Conservation (phyloP, 2,329 filamentous ascomycete species). For the Diplocarpon rosae region DNA sequence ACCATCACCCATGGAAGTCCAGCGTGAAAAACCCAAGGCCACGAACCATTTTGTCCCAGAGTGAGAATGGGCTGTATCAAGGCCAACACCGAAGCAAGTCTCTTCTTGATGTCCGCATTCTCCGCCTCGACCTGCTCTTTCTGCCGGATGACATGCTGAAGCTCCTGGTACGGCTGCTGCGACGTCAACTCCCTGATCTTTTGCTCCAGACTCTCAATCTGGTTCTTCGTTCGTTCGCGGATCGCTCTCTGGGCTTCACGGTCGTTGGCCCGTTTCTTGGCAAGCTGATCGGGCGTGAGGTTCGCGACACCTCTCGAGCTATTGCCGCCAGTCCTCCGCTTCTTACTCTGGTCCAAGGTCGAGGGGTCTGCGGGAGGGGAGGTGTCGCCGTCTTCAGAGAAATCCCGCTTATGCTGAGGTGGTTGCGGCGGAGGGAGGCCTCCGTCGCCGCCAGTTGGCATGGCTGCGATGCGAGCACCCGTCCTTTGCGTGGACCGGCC, state of each 20-base stretch:
- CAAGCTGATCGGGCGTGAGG: conserved; percentile 77
- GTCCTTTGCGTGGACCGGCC: conserved; percentile 1
- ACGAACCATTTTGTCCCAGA: conserved; percentile 29
- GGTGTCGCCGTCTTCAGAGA: conserved; percentile 14
- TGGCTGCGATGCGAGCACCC: conserved; percentile 14
- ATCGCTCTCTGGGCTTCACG: conserved; percentile 84
- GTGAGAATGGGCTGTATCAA: conserved; percentile 52
- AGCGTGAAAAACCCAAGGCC: neutral
- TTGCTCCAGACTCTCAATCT: conserved; percentile 69
- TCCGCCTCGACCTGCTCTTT: conserved; percentile 70
- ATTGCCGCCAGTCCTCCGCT: conserved; percentile 34
- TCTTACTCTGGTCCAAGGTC: conserved; percentile 26
- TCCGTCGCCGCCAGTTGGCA: conserved; percentile 13
- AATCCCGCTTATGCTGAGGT: conserved; percentile 14
- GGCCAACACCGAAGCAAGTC: conserved; percentile 52
- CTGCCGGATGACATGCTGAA: conserved; percentile 63
- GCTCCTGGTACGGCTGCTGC: conserved; percentile 73
- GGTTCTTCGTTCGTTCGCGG: conserved; percentile 73
- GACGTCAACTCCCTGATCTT: conserved; percentile 64
- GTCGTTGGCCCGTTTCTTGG: conserved; percentile 85
- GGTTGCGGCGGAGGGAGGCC: conserved; percentile 1
- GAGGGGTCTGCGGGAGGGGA: conserved; percentile 7
- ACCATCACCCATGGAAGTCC: neutral
- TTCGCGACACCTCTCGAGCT: conserved; percentile 72
- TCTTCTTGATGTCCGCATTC: conserved; percentile 65